These are phyloP conservation scores for Trichoderma gamsii DNA, from an alignment of 495 filamentous ascomycete species.

Conservation along the genomic window DNA sequence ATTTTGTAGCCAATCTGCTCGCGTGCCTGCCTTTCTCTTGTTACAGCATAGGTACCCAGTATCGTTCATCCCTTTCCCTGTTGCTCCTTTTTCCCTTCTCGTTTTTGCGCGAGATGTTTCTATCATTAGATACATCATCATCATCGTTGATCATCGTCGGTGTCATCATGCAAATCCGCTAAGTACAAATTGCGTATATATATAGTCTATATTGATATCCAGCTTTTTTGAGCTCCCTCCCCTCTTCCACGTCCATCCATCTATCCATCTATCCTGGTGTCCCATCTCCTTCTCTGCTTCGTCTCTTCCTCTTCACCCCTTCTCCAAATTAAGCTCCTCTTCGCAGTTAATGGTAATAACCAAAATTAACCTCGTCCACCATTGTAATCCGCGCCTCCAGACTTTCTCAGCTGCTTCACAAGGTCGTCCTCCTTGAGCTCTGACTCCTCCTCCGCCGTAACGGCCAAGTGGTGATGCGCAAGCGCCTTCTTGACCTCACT, in stretches of 20 bases:
- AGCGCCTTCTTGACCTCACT: conserved; percentile 51
- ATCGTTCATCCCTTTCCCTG: neutral
- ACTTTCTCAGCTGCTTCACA: conserved; percentile 44
- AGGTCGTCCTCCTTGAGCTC: conserved; percentile 52
- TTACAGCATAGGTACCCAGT: no score
- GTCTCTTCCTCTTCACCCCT: no score
- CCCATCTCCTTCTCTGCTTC: neutral
- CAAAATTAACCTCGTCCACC: conserved; percentile 43
- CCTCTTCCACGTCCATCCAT: neutral
- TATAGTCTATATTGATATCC: conserved; percentile 8
- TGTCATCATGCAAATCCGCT: neutral
- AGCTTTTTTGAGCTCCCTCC: neutral
- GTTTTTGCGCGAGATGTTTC: neutral
- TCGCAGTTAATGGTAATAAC: neutral
- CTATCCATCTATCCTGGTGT: neutral
- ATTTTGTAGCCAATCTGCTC: neutral
- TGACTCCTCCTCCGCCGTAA: conserved; percentile 44
- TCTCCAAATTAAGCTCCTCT: neutral
- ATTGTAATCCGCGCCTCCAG: conserved; percentile 56
- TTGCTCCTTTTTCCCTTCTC: neutral
- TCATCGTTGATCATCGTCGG: neutral
- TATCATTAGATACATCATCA: neutral
- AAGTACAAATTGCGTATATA: conserved; percentile 1
- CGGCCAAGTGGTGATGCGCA: conserved; percentile 46
- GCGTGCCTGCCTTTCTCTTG: neutral